Evolutionary conservation across 2,329 filamentous ascomycete genomes (phyloP).

Genomic region (Botrytis squamosa): DNA sequence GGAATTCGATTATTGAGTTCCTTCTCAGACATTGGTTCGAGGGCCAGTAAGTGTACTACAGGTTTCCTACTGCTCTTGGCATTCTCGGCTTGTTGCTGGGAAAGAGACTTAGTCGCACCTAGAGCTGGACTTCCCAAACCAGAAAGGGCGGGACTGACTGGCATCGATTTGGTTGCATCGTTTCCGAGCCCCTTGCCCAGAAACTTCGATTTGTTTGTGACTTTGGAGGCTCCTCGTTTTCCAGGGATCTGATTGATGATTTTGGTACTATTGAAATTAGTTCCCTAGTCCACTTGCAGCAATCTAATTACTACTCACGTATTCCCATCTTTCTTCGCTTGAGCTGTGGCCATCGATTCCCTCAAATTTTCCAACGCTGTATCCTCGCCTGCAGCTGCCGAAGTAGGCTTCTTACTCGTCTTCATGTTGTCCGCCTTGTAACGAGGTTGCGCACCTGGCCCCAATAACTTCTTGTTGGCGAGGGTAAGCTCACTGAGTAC

Average conservation of each 20-base stretch:
- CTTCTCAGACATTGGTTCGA: conserved; percentile 51
- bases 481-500: conserved; percentile 4
- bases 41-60: conserved; percentile 61
- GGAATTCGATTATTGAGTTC: conserved; percentile 54
- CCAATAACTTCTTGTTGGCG: conserved; percentile 15
- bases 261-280: conserved; percentile 44
- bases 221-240: conserved; percentile 30
- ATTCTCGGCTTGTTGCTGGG: conserved; percentile 52
- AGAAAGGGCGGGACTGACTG: conserved; percentile 56
- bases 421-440: conserved; percentile 10
- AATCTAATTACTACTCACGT: conserved; percentile 42
- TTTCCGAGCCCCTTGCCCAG: conserved; percentile 29
- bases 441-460: conserved; percentile 6
- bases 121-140: conserved; percentile 54
- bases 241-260: conserved; percentile 40
- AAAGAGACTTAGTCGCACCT: conserved; percentile 50
- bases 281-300: conserved; percentile 21
- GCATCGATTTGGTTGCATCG: conserved; percentile 43
- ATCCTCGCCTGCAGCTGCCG: conserved; percentile 46
- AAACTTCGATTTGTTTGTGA: conserved; percentile 34
- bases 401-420: conserved; percentile 24
- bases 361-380: conserved; percentile 53
- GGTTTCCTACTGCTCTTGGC: conserved; percentile 53
- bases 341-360: conserved; percentile 45
- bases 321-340: conserved; percentile 48